Evolutionary conservation across 2,329 filamentous ascomycete species (phyloP).

Genomic region (Beauveria caledonica): DNA sequence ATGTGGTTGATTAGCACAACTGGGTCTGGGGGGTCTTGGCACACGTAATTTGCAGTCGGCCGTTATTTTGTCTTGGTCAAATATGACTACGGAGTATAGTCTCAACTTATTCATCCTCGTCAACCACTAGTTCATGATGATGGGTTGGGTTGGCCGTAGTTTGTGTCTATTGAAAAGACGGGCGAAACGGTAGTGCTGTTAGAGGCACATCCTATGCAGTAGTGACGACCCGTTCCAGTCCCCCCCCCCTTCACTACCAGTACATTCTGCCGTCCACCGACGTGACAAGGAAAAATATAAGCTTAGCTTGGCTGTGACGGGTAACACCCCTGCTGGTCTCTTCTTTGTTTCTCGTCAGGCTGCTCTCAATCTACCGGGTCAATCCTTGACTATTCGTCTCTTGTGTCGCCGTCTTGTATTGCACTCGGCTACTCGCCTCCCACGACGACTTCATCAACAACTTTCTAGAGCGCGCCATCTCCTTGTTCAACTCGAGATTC

Average conservation of each 20-base stretch:
- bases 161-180: no score
- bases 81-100: no score
- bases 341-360: background rate
- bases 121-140: no score
- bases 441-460: background rate
- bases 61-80: no score
- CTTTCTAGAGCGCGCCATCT: background rate
- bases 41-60: no score
- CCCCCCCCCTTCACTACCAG: background rate
- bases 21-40: no score
- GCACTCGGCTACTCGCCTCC: background rate
- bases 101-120: no score
- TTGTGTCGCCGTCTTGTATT: background rate
- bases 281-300: constrained; percentile 2
- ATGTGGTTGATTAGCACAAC: no score
- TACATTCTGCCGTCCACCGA: background rate
- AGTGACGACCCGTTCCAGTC: background rate
- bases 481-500: background rate
- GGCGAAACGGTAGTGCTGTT: background rate
- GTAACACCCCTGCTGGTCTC: background rate
- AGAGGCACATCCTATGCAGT: background rate
- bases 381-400: background rate
- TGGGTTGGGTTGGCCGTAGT: no score
- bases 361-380: background rate
- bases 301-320: background rate